phyloP scores from a whole-genome alignment of 2,329 filamentous ascomycete genomes.

The Intubia oerlemansii region DNA sequence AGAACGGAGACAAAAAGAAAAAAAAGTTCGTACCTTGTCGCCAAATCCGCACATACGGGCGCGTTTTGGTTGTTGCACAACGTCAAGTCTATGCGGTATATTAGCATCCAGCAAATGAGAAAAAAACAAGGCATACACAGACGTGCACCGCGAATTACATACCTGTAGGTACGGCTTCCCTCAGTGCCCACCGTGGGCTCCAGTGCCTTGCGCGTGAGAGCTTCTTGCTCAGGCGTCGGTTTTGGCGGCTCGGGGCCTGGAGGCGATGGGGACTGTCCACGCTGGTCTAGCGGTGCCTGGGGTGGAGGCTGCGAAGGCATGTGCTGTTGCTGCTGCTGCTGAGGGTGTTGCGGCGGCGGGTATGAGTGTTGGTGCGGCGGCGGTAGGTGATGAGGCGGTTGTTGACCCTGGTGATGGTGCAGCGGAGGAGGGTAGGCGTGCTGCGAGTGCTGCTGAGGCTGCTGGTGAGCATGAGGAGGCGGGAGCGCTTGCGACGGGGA shows the following conservation, averaged over 20 bases:
- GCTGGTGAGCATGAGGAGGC: background rate
- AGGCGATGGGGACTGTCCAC: slow-evolving; percentile 2
- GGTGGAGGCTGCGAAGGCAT: too few species aligned
- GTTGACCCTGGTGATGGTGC: too few species aligned
- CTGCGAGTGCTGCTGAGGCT: background rate
- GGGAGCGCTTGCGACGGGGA: background rate
- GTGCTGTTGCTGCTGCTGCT: too few species aligned
- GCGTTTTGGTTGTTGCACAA: slow-evolving; percentile 77
- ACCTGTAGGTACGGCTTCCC: slow-evolving; percentile 8
- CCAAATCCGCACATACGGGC: slow-evolving; percentile 98
- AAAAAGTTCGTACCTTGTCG: slow-evolving; percentile 50
- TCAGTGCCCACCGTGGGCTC: slow-evolving; percentile 7
- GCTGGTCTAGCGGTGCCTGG: too few species aligned
- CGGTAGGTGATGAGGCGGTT: too few species aligned
- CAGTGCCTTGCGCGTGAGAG: slow-evolving; percentile 7
- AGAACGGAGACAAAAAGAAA: too few species aligned
- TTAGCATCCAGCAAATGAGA: background rate
- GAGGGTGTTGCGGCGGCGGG: too few species aligned
- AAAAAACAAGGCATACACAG: background rate
- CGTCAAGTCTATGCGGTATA: slow-evolving; percentile 35
- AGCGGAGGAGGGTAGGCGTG: too few species aligned
- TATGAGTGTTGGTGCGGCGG: slow-evolving; percentile 16
- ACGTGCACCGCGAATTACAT: background rate
- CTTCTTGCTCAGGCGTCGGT: slow-evolving; percentile 7
- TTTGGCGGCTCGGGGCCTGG: slow-evolving; percentile 3